A percentile compares a stretch with the other conserved stretches of the same genome.
Evolutionary conservation across 208 protist species (phyloP).

Genomic region (Plasmodiophora brassicae): DNA sequence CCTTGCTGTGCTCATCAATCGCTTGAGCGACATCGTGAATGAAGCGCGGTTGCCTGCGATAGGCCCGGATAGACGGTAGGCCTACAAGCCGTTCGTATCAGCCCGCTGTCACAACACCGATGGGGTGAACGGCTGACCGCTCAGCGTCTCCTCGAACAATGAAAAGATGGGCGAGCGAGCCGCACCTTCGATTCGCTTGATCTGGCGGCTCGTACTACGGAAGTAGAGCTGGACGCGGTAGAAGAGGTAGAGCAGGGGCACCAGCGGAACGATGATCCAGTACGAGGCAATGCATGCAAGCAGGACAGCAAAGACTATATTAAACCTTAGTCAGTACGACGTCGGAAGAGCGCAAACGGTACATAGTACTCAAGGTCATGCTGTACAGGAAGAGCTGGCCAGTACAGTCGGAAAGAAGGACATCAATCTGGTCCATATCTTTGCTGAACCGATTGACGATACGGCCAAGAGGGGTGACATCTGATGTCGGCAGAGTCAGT

Average conservation of each 20-base stretch:
- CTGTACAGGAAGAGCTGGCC: conserved; percentile 4
- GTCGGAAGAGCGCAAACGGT: background rate
- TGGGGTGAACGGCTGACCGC: no score
- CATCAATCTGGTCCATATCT: conserved; percentile 63
- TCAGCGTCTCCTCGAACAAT: conserved; percentile 39
- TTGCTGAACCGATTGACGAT: conserved; percentile 87
- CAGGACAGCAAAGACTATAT: background rate
- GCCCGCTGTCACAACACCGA: no score
- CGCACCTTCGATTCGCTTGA: conserved; percentile 42
- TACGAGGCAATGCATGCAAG: background rate
- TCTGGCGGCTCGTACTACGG: background rate
- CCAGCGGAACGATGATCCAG: conserved; percentile 3
- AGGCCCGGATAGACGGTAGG: conserved; percentile 65
- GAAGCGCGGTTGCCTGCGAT: conserved; percentile 1
- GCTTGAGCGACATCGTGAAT: background rate
- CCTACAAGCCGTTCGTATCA: no score
- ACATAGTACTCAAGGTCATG: background rate
- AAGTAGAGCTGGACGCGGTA: conserved; percentile 24
- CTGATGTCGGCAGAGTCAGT: conserved; percentile 73
- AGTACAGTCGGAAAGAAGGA: background rate
- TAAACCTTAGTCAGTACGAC: background rate
- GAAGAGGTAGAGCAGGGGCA: conserved; percentile 6
- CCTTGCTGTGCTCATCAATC: background rate
- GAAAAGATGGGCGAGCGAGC: conserved; percentile 43
- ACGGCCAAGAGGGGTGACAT: conserved; percentile 81